Conservation (phyloP, 192 early-diverging fungal genomes). For the Rhizophagus sp. region DNA sequence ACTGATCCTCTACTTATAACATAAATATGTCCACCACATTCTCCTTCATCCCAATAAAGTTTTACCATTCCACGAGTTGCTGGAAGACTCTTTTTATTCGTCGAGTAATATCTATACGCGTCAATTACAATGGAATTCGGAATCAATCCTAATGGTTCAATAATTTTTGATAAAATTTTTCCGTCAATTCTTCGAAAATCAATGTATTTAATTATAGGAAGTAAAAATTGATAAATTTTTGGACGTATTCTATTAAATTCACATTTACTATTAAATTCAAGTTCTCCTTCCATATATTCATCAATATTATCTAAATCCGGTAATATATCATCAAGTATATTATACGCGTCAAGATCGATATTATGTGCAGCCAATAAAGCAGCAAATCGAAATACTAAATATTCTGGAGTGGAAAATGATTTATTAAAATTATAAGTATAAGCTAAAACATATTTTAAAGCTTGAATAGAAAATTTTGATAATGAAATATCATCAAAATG, state of each 20-base stretch:
- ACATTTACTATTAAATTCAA: neutral
- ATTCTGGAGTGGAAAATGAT: neutral
- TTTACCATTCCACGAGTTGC: neutral
- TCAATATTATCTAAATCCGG: neutral
- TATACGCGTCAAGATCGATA: neutral
- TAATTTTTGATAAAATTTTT: neutral
- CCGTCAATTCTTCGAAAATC: neutral
- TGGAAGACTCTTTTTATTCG: neutral
- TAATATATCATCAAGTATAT: neutral
- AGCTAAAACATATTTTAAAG: neutral
- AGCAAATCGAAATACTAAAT: neutral
- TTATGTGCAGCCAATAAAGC: neutral
- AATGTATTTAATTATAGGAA: neutral
- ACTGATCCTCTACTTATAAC: neutral
- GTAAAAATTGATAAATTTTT: neutral
- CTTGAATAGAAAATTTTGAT: neutral
- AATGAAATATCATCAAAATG: constrained; percentile 1
- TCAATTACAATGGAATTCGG: neutral
- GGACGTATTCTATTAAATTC: neutral
- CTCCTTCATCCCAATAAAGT: neutral
- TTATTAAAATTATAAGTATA: neutral
- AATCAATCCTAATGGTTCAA: constrained; percentile 2
- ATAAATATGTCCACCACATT: neutral
- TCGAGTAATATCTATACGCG: neutral
- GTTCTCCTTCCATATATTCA: neutral